Evolutionary conservation across 768 basidiomycete species (phyloP).

Genomic region (Boletus eberwhitei): DNA sequence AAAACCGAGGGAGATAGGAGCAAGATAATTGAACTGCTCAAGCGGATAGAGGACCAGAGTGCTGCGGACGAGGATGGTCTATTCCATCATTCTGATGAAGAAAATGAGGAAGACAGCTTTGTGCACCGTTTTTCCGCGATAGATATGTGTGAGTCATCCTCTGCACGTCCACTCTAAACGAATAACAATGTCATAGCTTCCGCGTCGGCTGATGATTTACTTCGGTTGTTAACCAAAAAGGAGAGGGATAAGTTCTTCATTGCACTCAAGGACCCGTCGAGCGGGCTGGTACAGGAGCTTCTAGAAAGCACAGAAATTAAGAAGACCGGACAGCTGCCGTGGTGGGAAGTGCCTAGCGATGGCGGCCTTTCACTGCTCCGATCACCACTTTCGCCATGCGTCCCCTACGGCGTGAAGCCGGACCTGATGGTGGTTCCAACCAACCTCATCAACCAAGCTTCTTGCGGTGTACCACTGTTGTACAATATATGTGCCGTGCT

Average conservation of each 20-base stretch:
- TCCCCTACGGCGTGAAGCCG: constrained; percentile 39
- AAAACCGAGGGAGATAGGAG: constrained; percentile 55
- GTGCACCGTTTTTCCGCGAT: constrained; percentile 50
- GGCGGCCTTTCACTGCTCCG: background rate
- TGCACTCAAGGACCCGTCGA: constrained; percentile 58
- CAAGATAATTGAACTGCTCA: constrained; percentile 68
- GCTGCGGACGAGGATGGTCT: constrained; percentile 36
- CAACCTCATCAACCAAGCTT: constrained; percentile 39
- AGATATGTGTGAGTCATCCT: constrained; percentile 53
- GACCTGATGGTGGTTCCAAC: constrained; percentile 45
- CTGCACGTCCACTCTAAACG: background rate
- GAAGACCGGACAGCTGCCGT: constrained; percentile 52
- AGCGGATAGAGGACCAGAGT: constrained; percentile 66
- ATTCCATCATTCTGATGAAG: constrained; percentile 33
- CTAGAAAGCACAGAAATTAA: constrained; percentile 56
- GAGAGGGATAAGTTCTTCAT: constrained; percentile 61
- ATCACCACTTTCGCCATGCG: background rate
- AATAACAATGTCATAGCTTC: constrained; percentile 39
- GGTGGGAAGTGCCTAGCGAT: constrained; percentile 58
- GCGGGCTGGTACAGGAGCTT: constrained; percentile 57
- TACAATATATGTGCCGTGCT: constrained; percentile 69
- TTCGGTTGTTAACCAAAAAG: constrained; percentile 55
- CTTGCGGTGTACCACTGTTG: constrained; percentile 43
- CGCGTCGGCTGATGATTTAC: constrained; percentile 53
- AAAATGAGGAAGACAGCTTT: constrained; percentile 44